Percentiles rank a stretch among this genome's conserved stretches.
These are phyloP conservation scores for Orychophragmus violaceus DNA, from an alignment of 345 rosid species.

Conservation along the genomic window DNA sequence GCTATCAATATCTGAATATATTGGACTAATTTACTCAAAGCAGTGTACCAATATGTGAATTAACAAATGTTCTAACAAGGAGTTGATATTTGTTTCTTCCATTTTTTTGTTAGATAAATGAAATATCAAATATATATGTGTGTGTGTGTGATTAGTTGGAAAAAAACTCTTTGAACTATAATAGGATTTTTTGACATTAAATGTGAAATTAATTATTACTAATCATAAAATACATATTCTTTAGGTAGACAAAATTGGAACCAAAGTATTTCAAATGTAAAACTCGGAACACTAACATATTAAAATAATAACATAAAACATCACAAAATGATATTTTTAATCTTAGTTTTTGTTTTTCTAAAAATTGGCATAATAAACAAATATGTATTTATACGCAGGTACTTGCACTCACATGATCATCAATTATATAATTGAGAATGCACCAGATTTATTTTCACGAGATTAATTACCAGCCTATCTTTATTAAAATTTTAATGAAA, in stretches of 20 bases:
- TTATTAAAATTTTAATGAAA: no score
- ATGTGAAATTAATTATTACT: background rate
- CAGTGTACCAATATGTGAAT: no score
- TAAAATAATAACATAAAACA: background rate
- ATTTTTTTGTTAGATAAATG: background rate
- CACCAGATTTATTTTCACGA: no score
- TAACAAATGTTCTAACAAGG: no score
- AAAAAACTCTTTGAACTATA: background rate
- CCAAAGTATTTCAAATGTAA: background rate
- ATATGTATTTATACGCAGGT: background rate
- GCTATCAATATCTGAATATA: no score
- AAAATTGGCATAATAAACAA: background rate
- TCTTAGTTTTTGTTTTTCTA: background rate
- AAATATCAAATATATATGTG: background rate
- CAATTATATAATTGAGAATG: no score
- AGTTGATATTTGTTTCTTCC: no score
- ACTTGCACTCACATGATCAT: conserved; percentile 14
- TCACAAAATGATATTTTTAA: background rate
- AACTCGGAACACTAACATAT: background rate
- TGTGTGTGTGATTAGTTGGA: background rate
- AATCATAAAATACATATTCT: background rate
- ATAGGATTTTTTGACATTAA: background rate
- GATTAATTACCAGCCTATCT: no score
- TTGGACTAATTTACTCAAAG: no score
- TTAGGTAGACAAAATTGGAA: background rate